Conservation (phyloP, 352 stramenopile species). For the Phytophthora palmivora region DNA sequence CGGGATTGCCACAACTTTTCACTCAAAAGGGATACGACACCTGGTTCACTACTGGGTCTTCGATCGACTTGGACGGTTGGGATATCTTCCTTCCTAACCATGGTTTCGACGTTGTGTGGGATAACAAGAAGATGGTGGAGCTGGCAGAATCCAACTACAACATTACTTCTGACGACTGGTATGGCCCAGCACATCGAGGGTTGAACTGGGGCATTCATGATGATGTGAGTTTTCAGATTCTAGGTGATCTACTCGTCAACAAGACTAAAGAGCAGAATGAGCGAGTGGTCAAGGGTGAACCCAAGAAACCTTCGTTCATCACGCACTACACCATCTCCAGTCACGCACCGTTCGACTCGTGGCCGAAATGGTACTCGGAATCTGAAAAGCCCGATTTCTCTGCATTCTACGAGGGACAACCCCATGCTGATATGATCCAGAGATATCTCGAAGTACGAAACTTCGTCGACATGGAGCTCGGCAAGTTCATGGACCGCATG, state of each 20-base stretch:
- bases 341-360: slow-evolving; percentile 46
- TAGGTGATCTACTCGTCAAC: slow-evolving; percentile 56
- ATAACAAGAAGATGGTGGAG: slow-evolving; percentile 44
- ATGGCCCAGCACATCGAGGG: slow-evolving; percentile 18
- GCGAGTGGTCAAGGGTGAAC: slow-evolving; percentile 24
- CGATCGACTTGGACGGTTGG: slow-evolving; percentile 55
- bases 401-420: slow-evolving; percentile 32
- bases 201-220: slow-evolving; percentile 59
- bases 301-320: slow-evolving; percentile 54
- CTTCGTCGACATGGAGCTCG: slow-evolving; percentile 54
- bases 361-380: slow-evolving; percentile 47
- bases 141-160: slow-evolving; percentile 39
- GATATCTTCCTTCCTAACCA: slow-evolving; percentile 50
- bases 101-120: slow-evolving; percentile 55
- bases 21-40: slow-evolving; percentile 58
- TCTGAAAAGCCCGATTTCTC: slow-evolving; percentile 47
- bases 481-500: no score
- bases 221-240: slow-evolving; percentile 51
- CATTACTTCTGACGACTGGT: slow-evolving; percentile 47
- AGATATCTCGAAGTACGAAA: slow-evolving; percentile 54
- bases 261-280: slow-evolving; percentile 43
- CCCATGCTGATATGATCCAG: slow-evolving; percentile 33
- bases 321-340: slow-evolving; percentile 71
- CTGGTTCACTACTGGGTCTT: slow-evolving; percentile 52
- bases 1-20: slow-evolving; percentile 59